Percentiles rank a stretch among this genome's conserved stretches.
These are phyloP conservation scores for Daldinia loculata DNA, from an alignment of 495 filamentous ascomycete genomes.

Conservation along the genomic window DNA sequence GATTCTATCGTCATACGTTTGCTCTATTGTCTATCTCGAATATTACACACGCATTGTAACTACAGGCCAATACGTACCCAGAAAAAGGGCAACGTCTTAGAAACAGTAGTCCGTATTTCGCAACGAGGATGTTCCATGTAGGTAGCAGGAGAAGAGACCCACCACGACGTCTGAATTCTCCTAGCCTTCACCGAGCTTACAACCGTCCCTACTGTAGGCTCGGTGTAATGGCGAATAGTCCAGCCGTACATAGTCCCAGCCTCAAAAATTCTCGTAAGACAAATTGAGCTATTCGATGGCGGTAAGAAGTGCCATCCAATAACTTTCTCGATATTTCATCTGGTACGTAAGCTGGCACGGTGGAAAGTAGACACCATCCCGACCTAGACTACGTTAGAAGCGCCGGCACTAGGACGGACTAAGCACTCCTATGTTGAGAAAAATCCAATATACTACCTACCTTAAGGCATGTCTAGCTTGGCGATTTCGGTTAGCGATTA, in stretches of 20 bases:
- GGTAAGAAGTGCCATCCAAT: slow-evolving; percentile 19
- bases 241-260: slow-evolving; percentile 22
- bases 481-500: slow-evolving; percentile 37
- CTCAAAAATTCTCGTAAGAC: slow-evolving; percentile 3
- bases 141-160: slow-evolving; percentile 27
- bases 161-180: slow-evolving; percentile 24
- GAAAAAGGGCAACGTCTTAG: not conserved
- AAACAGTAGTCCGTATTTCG: not conserved
- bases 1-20: not conserved
- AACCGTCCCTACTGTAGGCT: slow-evolving; percentile 26
- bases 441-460: not conserved
- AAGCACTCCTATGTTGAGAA: slow-evolving; percentile 7
- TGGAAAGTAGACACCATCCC: slow-evolving; percentile 6
- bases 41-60: slow-evolving; percentile 1
- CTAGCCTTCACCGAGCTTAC: slow-evolving; percentile 33
- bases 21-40: not conserved
- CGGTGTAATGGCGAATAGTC: slow-evolving; percentile 33
- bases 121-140: slow-evolving; percentile 37
- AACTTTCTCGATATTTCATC: not conserved
- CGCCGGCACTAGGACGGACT: slow-evolving; percentile 35
- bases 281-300: slow-evolving; percentile 1
- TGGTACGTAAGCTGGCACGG: slow-evolving; percentile 22
- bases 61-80: not conserved
- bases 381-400: slow-evolving; percentile 12
- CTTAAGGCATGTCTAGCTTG: slow-evolving; percentile 21